Base-by-base conservation (phyloP, 768 basidiomycete genomes). In the Leccinum truebloodii region DNA sequence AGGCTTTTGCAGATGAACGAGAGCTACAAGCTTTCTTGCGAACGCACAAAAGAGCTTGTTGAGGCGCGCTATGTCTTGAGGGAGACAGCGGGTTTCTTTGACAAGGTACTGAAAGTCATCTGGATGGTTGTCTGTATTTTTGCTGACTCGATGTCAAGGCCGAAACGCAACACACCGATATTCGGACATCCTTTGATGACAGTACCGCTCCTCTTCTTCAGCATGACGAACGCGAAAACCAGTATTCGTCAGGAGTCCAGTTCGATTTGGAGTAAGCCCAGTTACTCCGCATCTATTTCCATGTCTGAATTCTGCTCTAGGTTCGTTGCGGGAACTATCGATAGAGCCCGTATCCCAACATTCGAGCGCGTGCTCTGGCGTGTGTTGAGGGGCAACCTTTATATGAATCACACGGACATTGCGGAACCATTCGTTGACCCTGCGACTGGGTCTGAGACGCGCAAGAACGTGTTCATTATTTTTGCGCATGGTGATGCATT, bases 401-500 rank as follows among this genome's bases (percentile, higher is more conserved):
- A 96, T 80, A 98, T 99, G 96, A 99, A 98, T 77, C 90, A 94
- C 75, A 92, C 89, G 57, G 95, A 98, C 75, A 98, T 99, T 66
- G 82, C 84, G 41, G 93, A 96, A 65, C 90, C 94, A 6, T 97
- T 98, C 68, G 81, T 94, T 59, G 94, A 98, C 71, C 90, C 95
- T 14, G 82, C 80, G 22, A 92, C 92, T 0, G 90, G 89, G 37
- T 79, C 77, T 20, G 92, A 95, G 78, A 91, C 90, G 22, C 86
- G 91, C 79, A 99, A 98, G 84, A 95, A 98, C 68, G 97, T 98
- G 44, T 99, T 99, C 80, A 96, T 99, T 78, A 98, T 99, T 71
- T 99, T 99, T 68, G 97, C 97, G 0, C 95, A 99, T 67, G 97
- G 97, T 18, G 88, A 92, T 41, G 87, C 90, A 20, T 80, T 98